Evolutionary conservation across 805 yeast genomes (phyloP).

Genomic region (Ogataea methanolica): DNA sequence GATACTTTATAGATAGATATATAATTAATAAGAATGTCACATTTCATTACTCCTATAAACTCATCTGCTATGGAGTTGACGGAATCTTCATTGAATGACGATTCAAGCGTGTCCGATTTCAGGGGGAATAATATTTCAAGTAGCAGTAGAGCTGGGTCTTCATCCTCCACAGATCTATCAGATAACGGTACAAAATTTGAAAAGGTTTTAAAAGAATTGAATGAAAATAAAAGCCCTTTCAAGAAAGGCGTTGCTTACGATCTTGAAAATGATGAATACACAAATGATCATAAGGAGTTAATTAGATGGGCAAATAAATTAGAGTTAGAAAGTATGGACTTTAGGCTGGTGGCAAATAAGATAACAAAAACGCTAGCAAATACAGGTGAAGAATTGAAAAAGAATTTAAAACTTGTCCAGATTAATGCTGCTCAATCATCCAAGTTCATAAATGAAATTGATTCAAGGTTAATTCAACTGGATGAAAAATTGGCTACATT

Average conservation of each 20-base stretch:
- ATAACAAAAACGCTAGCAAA: slow-evolving; percentile 12
- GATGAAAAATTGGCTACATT: neutral
- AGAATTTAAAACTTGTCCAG: slow-evolving; percentile 5
- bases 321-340: slow-evolving; percentile 44
- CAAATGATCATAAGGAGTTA: slow-evolving; percentile 27
- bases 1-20: neutral
- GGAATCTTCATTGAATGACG: neutral
- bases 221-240: neutral
- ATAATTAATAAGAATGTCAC: neutral
- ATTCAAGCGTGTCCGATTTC: neutral
- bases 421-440: slow-evolving; percentile 8
- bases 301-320: slow-evolving; percentile 45
- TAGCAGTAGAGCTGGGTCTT: neutral
- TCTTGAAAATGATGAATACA: slow-evolving; percentile 3
- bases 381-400: slow-evolving; percentile 7
- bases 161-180: slow-evolving; percentile 11
- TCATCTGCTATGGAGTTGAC: slow-evolving; percentile 1
- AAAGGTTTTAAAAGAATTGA: neutral
- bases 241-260: neutral
- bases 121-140: too few species aligned
- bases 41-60: neutral
- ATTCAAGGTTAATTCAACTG: slow-evolving; percentile 5
- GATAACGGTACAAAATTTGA: slow-evolving; percentile 1
- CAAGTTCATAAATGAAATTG: slow-evolving; percentile 7
- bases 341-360: slow-evolving; percentile 29